Conservation (phyloP, 805 yeast genomes). For the Candida michaelii region DNA sequence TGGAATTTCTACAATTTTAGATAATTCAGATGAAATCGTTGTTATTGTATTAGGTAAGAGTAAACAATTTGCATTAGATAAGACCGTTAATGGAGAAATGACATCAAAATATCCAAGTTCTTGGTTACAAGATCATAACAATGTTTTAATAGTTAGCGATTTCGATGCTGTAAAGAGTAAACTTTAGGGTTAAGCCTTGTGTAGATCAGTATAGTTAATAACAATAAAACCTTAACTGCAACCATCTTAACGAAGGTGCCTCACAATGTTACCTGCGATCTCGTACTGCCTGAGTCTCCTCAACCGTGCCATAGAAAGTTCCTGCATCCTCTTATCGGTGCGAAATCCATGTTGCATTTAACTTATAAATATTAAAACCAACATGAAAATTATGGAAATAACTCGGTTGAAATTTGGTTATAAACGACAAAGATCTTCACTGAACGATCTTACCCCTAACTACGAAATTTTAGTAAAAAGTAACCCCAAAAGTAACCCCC, state of each 20-base stretch:
- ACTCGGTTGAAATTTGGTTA: too few relatives aligned
- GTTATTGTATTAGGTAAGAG: conserved; percentile 51
- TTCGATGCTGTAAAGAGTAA: conserved; percentile 41
- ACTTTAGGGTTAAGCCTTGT: conserved; percentile 25
- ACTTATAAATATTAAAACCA: too few relatives aligned
- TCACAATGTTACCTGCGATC: too few relatives aligned
- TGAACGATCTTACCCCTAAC: too few relatives aligned
- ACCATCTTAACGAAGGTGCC: too few relatives aligned
- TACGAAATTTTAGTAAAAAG: neutral
- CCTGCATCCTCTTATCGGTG: neutral
- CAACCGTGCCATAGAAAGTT: too few relatives aligned
- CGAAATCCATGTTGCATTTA: neutral
- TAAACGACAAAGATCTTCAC: too few relatives aligned
- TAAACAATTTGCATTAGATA: conserved; percentile 47
- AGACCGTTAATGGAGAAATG: conserved; percentile 43
- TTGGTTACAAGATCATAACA: conserved; percentile 47
- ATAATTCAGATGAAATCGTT: conserved; percentile 52
- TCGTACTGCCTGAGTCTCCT: too few relatives aligned
- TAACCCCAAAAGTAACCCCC: neutral
- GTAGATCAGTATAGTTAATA: too few relatives aligned
- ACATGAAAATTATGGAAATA: too few relatives aligned
- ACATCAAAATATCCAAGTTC: conserved; percentile 48
- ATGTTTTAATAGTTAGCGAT: conserved; percentile 48
- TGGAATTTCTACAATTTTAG: conserved; percentile 58
- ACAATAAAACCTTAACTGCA: too few relatives aligned